Percentiles rank a stretch among this genome's conserved stretches.
Evolutionary conservation across 23 red algal species (phyloP).

Genomic region (Gracilaria gracilis): DNA sequence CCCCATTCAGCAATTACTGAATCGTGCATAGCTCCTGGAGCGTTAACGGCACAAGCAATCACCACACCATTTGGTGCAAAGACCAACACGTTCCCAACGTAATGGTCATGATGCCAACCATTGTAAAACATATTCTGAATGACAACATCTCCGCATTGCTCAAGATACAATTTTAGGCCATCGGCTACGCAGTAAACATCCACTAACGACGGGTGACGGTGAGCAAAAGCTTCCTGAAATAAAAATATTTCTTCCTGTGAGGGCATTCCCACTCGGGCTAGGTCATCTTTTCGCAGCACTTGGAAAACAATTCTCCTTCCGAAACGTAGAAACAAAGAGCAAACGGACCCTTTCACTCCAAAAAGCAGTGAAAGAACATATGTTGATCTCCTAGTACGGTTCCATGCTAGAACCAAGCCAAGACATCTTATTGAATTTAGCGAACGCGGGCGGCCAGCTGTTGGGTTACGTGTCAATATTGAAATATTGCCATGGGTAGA

Average conservation of each 20-base stretch:
- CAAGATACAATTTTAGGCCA: slow-evolving; percentile 33
- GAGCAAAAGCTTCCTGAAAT: not conserved
- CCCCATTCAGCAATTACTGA: slow-evolving; percentile 20
- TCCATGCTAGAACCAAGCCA: too few species aligned
- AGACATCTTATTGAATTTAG: too few species aligned
- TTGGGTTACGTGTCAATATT: too few species aligned
- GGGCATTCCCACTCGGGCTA: not conserved
- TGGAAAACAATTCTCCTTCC: not conserved
- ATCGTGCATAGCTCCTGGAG: slow-evolving; percentile 24
- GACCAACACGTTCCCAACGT: slow-evolving; percentile 31
- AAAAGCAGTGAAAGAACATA: slow-evolving; percentile 16
- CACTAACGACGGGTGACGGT: not conserved
- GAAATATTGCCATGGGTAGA: too few species aligned
- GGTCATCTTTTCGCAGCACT: slow-evolving; percentile 2
- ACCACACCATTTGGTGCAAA: slow-evolving; percentile 32
- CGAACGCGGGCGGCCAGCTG: too few species aligned
- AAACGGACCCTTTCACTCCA: not conserved
- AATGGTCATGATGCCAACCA: slow-evolving; percentile 32
- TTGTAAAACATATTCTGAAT: slow-evolving; percentile 58
- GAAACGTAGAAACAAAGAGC: slow-evolving; percentile 26
- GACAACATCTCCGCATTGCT: not conserved
- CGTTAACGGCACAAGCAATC: slow-evolving; percentile 45
- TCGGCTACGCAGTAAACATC: slow-evolving; percentile 47
- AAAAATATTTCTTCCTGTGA: not conserved
- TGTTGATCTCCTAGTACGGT: too few species aligned